Base-by-base conservation (phyloP, 2,329 filamentous ascomycete genomes). In the Madurella mycetomatis region DNA sequence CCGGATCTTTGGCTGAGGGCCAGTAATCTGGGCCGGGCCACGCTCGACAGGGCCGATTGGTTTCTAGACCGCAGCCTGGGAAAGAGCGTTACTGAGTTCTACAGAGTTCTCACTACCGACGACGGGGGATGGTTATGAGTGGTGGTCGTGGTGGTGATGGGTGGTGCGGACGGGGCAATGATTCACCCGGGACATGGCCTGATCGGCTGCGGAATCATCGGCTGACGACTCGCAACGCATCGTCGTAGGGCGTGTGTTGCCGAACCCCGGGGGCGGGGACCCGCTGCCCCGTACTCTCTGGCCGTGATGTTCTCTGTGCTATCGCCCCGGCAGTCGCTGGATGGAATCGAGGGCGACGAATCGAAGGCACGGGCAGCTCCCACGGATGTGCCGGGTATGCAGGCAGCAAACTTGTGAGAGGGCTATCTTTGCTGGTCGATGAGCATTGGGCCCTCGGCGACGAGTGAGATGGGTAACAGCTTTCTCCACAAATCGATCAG, bases 341-440 rank as follows among this genome's bases (percentile, higher is more conserved):
- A 37, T 37, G 34, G 13, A 9, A 37, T 37, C 9, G 13, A 37
- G 13, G 18, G 12, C 13, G 16, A n/a, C 9, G 44, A 46, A 31
- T 49, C 31, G 41, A 52, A 55, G 55, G 56, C 58, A 58, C 60
- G 51, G 51, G 39, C 49, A n/a, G 51, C 48, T 37, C 13, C 34
- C 13, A 37, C 34, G 34, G 34, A 37, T 37, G 34, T 37, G 34
- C 34, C 34, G 34, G 34, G 34, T 37, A 37, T 37, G 34, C 34
- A 37, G 34, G 34, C 34, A 5, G 34, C 34, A 11, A 34, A 15
- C 9, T 12, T 37, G 11, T 15, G 13, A 15, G 9, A 15, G 13
- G 50, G 47, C 50, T 41, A 47, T 49, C 54, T 58, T 57, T 58
- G 58, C 34, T 37, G 13, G 9, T 37, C 11, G 34, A 15, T 37